phyloP scores from a whole-genome alignment of 2,329 filamentous ascomycete genomes.

The Fusarium austroafricanum region DNA sequence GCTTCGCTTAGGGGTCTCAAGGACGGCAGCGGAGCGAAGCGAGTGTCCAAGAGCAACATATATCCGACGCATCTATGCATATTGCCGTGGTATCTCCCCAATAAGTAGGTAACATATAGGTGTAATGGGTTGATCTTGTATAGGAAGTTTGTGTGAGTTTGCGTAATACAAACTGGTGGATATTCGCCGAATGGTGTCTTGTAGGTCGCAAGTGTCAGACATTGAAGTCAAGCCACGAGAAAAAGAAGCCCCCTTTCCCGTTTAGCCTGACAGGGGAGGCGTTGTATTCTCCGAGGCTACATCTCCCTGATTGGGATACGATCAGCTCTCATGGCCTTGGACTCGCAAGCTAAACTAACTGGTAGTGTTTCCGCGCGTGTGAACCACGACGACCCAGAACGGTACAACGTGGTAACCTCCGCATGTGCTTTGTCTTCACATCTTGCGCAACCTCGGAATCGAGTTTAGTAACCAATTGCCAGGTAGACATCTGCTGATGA shows the following conservation, averaged over 20 bases:
- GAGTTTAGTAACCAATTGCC: not conserved
- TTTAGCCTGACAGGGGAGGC: slow-evolving; percentile 37
- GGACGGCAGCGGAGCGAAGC: not conserved
- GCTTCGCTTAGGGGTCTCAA: slow-evolving; percentile 5
- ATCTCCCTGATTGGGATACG: slow-evolving; percentile 36
- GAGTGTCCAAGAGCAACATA: slow-evolving; percentile 7
- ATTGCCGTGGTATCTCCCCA: not conserved
- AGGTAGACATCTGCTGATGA: not conserved
- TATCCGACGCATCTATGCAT: slow-evolving; percentile 19
- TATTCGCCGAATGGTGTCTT: slow-evolving; percentile 14
- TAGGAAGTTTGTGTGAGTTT: slow-evolving; percentile 5
- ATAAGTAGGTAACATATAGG: slow-evolving; percentile 13
- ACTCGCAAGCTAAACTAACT: slow-evolving; percentile 20
- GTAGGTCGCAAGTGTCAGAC: slow-evolving; percentile 20
- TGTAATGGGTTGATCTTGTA: slow-evolving; percentile 1
- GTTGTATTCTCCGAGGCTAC: slow-evolving; percentile 33
- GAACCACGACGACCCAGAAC: slow-evolving; percentile 5
- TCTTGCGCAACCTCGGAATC: slow-evolving; percentile 5
- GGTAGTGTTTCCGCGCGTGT: slow-evolving; percentile 13
- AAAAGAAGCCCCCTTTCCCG: slow-evolving; percentile 33
- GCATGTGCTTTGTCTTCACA: not conserved
- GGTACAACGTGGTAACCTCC: not conserved
- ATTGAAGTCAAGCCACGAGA: slow-evolving; percentile 20
- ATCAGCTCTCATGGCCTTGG: slow-evolving; percentile 29
- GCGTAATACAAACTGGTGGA: slow-evolving; percentile 1